A percentile compares a stretch with the other conserved stretches of the same genome.
phyloP scores from a whole-genome alignment of 768 basidiomycete genomes.

The Phanerochaete carnosa region DNA sequence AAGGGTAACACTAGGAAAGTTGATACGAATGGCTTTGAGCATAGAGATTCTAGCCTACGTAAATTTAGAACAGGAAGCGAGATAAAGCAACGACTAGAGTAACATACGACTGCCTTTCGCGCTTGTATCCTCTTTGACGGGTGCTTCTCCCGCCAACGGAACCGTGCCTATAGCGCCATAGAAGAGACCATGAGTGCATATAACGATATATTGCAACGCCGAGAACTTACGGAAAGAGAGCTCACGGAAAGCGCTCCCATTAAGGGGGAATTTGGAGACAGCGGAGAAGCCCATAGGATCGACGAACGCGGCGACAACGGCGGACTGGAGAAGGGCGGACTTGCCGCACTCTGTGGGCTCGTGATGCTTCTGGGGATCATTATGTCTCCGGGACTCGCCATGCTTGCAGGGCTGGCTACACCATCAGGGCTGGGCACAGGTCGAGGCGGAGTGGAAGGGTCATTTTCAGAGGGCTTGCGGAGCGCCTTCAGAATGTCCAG shows the following conservation, averaged over 20 bases:
- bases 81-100: background rate
- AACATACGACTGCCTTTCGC: conserved; percentile 12
- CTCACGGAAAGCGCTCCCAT: conserved; percentile 32
- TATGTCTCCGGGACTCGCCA: background rate
- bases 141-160: conserved; percentile 37
- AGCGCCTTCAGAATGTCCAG: conserved; percentile 20
- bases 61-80: background rate
- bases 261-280: conserved; percentile 22
- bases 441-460: background rate
- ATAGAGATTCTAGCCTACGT: conserved; percentile 44
- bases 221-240: conserved; percentile 23
- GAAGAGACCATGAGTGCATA: background rate
- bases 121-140: conserved; percentile 21
- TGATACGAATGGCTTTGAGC: conserved; percentile 40
- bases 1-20: conserved; percentile 45
- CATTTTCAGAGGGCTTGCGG: background rate
- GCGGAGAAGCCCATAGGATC: conserved; percentile 17
- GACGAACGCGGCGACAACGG: conserved; percentile 8
- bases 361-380: background rate
- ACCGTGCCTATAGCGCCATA: conserved; percentile 25
- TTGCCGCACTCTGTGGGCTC: background rate
- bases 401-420: background rate
- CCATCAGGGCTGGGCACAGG: background rate
- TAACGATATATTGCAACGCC: background rate
- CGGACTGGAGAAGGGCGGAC: conserved; percentile 3